phyloP scores from a whole-genome alignment of 192 early-diverging fungal genomes.

The Gamsiella multidivaricata region DNA sequence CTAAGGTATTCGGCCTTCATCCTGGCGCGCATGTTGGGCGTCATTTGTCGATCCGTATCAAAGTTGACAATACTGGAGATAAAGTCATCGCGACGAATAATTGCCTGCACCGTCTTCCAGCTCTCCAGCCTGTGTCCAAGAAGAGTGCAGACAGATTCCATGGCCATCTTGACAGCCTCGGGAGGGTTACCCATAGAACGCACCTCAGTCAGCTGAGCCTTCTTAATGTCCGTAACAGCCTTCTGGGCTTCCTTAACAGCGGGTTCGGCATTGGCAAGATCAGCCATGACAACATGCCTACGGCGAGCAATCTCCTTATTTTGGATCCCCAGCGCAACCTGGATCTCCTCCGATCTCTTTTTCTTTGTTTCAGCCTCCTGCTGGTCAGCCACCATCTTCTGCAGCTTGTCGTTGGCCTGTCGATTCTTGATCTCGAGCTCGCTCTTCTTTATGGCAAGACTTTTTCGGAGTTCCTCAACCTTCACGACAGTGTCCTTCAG shows the following conservation, averaged over 20 bases:
- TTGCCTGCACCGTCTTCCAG: conserved; percentile 93
- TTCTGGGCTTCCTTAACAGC: conserved; percentile 95
- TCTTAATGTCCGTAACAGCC: conserved; percentile 95
- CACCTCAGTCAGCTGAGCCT: conserved; percentile 96
- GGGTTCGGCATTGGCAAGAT: conserved; percentile 96
- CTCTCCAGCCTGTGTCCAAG: conserved; percentile 85
- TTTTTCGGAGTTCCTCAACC: conserved; percentile 92
- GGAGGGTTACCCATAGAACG: conserved; percentile 98
- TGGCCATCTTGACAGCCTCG: conserved; percentile 92
- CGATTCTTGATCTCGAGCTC: conserved; percentile 89
- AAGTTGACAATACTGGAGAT: conserved; percentile 97
- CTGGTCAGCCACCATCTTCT: conserved; percentile 95
- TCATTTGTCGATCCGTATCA: conserved; percentile 89
- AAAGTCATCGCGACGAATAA: conserved; percentile 96
- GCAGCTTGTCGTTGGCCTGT: conserved; percentile 95
- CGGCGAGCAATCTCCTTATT: conserved; percentile 82
- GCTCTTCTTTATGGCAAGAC: conserved; percentile 85
- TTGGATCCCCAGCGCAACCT: conserved; percentile 77
- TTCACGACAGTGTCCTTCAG: conserved; percentile 93
- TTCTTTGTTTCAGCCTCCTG: conserved; percentile 93
- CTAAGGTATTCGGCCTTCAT: conserved; percentile 82
- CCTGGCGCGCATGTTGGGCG: conserved; percentile 77
- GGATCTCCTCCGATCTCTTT: conserved; percentile 81
- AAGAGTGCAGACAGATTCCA: conserved; percentile 97
- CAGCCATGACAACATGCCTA: conserved; percentile 80